These are phyloP conservation scores for Solanum sejunctum DNA, from an alignment of 257 asterid genomes.

Conservation along the genomic window DNA sequence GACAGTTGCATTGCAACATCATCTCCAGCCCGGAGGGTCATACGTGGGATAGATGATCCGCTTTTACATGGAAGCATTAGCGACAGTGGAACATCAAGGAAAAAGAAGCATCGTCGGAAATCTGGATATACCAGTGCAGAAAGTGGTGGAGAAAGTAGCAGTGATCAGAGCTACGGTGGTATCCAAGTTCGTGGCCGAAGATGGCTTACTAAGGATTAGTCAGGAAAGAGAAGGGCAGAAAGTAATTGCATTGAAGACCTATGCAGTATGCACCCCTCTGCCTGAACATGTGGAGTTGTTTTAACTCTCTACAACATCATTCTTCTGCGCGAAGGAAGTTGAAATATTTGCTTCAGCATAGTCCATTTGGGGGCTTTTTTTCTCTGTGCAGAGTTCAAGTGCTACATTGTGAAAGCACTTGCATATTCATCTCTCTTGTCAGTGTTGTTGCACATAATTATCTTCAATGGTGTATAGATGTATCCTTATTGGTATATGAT, in stretches of 20 bases:
- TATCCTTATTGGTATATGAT: neutral
- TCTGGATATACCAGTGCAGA: constrained; percentile 87
- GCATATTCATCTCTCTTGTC: neutral
- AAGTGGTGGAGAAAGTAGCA: constrained; percentile 38
- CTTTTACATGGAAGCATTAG: constrained; percentile 81
- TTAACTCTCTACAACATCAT: neutral
- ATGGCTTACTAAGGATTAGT: constrained; percentile 9
- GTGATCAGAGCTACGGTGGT: constrained; percentile 9
- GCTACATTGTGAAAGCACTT: neutral
- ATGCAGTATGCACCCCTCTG: neutral
- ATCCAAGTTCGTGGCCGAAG: constrained; percentile 6
- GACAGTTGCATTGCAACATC: constrained; percentile 66
- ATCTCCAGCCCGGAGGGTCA: constrained; percentile 44
- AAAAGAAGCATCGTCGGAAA: constrained; percentile 57
- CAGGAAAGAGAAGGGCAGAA: neutral
- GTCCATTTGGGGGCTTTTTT: neutral
- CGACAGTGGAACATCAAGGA: constrained; percentile 51
- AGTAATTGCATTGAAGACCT: neutral
- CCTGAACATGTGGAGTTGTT: neutral
- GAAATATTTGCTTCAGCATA: neutral
- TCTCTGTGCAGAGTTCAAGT: neutral
- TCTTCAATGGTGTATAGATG: neutral
- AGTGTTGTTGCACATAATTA: neutral
- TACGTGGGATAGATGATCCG: constrained; percentile 91
- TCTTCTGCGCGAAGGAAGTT: neutral